Base-by-base conservation (phyloP, 1,284 basidiomycete species). In the Ceratobasidium sp. region DNA sequence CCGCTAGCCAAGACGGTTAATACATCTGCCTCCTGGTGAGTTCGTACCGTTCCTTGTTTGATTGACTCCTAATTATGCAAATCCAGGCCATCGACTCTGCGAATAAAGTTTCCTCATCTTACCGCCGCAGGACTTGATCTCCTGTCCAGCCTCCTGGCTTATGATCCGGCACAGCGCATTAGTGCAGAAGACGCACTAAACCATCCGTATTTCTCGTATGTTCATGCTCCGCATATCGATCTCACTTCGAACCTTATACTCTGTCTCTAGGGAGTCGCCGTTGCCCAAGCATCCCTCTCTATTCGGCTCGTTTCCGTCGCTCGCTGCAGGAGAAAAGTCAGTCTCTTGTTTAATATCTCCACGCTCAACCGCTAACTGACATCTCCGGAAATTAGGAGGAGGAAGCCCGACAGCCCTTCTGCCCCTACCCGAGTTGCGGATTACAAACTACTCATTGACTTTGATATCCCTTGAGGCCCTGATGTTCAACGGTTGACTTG, bases 231-330 rank as follows among this genome's bases (percentile, higher is more conserved):
- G 35, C n/a, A 34, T 20, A 64, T 43, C 40, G 27, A 35, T 50
- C 53, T 69, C 47, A n/a, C 50, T 12, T 38, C 20, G 25, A 42
- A 65, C 58, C 45, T 54, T 52, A 52, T 72, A 34, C 13, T 15
- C 52, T 25, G 15, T 25, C 42, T 56, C 3, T 75, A 96, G 93
- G 3, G 97, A 99, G 80, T 89, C 92, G 0, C 97, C 97, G 0
- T 79, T 92, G 43, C 96, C 97, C 0, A 98, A 99, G 75, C 96
- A 99, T 78, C 94, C 95, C n/a, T 95, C 98, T 76, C 82, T 96
- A 65, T 99, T 99, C 79, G 88, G 93, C 1, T 96, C 93, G 1
- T 99, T 99, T 79, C 97, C 97, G 17, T 96, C 93, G 45, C 87
- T 91, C 22, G 97, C 97, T n/a, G 94, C 94, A 2, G 97, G 97